Percentiles rank a stretch among this genome's conserved stretches.
These are phyloP conservation scores for Pistacia integerrima DNA, from an alignment of 345 rosid species.

Conservation along the genomic window DNA sequence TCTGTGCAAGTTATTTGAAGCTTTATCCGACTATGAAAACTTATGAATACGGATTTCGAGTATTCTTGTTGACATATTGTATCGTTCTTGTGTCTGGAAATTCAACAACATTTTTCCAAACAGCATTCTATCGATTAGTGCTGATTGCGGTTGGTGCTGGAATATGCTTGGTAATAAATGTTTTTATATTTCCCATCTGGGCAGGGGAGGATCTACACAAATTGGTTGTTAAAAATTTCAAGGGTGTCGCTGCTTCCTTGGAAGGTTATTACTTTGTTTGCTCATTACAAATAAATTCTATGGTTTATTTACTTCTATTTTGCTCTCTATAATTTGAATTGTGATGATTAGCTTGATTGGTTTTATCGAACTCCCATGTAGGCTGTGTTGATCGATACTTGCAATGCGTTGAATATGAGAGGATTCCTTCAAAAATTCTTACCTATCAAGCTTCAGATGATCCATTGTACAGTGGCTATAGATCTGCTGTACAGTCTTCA, in stretches of 20 bases:
- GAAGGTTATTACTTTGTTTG: conserved; percentile 49
- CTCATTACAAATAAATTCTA: not conserved
- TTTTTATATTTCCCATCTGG: conserved; percentile 76
- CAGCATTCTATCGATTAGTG: conserved; percentile 62
- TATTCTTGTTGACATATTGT: conserved; percentile 88
- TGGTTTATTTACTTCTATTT: not conserved
- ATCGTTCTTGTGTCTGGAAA: conserved; percentile 80
- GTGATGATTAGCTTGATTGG: not conserved
- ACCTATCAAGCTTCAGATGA: conserved; percentile 91
- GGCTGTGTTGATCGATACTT: conserved; percentile 83
- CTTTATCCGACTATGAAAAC: conserved; percentile 73
- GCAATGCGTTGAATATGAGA: conserved; percentile 75
- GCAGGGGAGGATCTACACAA: conserved; percentile 90
- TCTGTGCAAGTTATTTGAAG: conserved; percentile 61
- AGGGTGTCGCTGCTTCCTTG: conserved; percentile 68
- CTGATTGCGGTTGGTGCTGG: conserved; percentile 73
- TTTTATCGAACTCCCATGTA: conserved; percentile 12
- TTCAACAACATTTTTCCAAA: conserved; percentile 46
- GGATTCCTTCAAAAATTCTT: conserved; percentile 87
- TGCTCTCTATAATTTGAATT: conserved; percentile 8
- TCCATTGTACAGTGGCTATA: conserved; percentile 73
- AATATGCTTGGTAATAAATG: conserved; percentile 58
- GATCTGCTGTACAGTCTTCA: conserved; percentile 80
- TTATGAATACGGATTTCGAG: conserved; percentile 83
- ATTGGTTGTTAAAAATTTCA: conserved; percentile 74